These are phyloP conservation scores for Ceraceosorus guamensis DNA, from an alignment of 1,284 basidiomycete genomes.

Conservation along the genomic window DNA sequence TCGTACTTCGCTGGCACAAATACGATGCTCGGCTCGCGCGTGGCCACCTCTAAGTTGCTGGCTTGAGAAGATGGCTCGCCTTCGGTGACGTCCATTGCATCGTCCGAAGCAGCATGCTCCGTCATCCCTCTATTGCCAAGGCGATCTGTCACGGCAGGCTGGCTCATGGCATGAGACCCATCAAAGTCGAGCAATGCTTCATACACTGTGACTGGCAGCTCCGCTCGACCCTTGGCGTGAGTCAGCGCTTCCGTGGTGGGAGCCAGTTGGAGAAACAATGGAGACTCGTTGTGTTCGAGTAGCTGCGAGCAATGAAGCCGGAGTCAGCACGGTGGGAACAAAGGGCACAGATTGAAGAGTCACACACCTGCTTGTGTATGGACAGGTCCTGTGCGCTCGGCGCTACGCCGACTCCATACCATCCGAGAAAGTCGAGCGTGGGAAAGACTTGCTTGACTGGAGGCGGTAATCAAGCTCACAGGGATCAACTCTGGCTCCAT, in stretches of 20 bases:
- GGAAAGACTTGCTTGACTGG: conserved; percentile 95
- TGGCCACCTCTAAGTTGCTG: conserved; percentile 2
- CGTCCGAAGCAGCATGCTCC: background rate
- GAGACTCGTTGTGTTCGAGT: conserved; percentile 53
- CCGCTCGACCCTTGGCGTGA: conserved; percentile 12
- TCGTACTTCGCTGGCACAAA: conserved; percentile 74
- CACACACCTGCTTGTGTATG: conserved; percentile 71
- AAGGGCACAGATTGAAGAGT: background rate
- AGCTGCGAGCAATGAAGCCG: conserved; percentile 40
- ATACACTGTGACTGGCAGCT: conserved; percentile 34
- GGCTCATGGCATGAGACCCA: background rate
- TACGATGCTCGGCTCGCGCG: conserved; percentile 12
- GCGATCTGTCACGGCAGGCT: too few relatives aligned
- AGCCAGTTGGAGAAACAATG: conserved; percentile 53
- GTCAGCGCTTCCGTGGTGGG: conserved; percentile 31
- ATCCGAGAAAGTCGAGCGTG: conserved; percentile 87
- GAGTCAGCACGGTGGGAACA: background rate
- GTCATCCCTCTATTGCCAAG: too few relatives aligned
- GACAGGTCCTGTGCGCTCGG: conserved; percentile 68
- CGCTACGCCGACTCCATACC: conserved; percentile 76
- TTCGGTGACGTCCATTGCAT: background rate
- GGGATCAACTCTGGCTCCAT: background rate
- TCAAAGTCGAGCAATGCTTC: conserved; percentile 33
- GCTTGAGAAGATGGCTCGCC: conserved; percentile 6
- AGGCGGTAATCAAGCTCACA: background rate